These are phyloP conservation scores for Penicillium sumatraense DNA, from an alignment of 2,329 filamentous ascomycete genomes.

Conservation along the genomic window DNA sequence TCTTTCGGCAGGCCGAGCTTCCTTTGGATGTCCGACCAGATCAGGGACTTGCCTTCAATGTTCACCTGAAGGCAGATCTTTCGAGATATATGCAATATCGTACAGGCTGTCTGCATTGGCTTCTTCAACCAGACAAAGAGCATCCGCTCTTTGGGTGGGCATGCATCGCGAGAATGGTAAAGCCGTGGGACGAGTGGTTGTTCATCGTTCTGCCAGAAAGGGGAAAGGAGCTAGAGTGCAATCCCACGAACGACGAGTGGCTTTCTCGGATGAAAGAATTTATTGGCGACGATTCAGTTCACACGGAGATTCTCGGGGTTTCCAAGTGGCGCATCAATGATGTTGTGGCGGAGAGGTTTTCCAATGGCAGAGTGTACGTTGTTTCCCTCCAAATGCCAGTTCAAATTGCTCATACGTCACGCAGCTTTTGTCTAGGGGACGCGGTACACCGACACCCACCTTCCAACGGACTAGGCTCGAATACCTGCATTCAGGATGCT, in stretches of 20 bases:
- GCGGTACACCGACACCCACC: constrained; percentile 64
- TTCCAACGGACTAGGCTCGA: constrained; percentile 61
- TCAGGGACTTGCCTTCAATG: constrained; percentile 56
- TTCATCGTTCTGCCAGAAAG: constrained; percentile 57
- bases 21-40: constrained; percentile 52
- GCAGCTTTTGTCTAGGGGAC: constrained; percentile 60
- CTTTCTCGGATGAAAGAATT: constrained; percentile 51
- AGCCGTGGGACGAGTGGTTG: constrained; percentile 67
- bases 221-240: constrained; percentile 34
- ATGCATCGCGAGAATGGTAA: constrained; percentile 62
- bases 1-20: constrained; percentile 53
- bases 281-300: constrained; percentile 60
- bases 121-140: constrained; percentile 60
- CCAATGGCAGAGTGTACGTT: constrained; percentile 52
- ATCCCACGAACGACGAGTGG: constrained; percentile 55
- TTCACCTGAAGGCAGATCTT: constrained; percentile 57
- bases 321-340: constrained; percentile 67
- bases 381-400: not conserved
- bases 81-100: constrained; percentile 42
- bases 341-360: constrained; percentile 62
- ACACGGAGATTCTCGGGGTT: constrained; percentile 57
- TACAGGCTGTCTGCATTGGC: constrained; percentile 65
- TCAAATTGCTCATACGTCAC: constrained; percentile 8
- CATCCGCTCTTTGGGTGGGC: constrained; percentile 58
- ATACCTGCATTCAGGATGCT: constrained; percentile 63